A percentile compares a stretch with the other conserved stretches of the same genome.
phyloP scores from a whole-genome alignment of 352 stramenopile species.

The Phytophthora europaea region DNA sequence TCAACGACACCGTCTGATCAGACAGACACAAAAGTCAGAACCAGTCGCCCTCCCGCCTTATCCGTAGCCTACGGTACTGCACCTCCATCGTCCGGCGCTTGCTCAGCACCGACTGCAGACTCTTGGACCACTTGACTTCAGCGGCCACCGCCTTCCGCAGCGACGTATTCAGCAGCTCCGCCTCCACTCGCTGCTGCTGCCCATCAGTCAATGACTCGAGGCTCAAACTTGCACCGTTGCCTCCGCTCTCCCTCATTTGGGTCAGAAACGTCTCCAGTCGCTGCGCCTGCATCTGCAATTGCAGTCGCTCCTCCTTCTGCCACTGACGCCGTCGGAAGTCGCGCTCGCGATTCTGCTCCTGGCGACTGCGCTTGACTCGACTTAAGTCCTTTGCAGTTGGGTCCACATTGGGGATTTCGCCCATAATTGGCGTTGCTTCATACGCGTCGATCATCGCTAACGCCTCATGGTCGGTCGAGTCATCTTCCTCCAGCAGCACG shows the following conservation, averaged over 20 bases:
- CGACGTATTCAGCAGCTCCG: conserved; percentile 29
- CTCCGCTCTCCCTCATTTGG: conserved; percentile 9
- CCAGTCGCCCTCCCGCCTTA: neutral
- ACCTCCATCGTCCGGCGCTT: conserved; percentile 37
- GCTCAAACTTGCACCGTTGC: neutral
- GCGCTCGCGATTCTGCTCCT: conserved; percentile 23
- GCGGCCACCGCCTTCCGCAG: conserved; percentile 21
- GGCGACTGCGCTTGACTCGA: conserved; percentile 3
- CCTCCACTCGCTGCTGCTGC: conserved; percentile 20
- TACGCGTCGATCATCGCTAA: conserved; percentile 26
- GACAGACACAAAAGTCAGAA: conserved; percentile 1
- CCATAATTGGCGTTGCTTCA: conserved; percentile 18
- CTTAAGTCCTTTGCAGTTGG: neutral
- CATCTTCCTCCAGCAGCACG: conserved; percentile 25
- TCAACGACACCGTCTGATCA: conserved; percentile 32
- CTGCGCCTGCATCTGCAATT: conserved; percentile 39
- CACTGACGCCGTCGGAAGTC: conserved; percentile 28
- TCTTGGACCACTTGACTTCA: conserved; percentile 36
- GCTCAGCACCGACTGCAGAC: conserved; percentile 25
- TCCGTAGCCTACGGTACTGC: neutral
- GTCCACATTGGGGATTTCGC: neutral
- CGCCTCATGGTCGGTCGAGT: conserved; percentile 19
- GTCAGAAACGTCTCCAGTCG: conserved; percentile 28
- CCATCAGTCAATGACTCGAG: conserved; percentile 4
- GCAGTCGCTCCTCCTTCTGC: conserved; percentile 32